Percentiles rank a stretch among this genome's conserved stretches.
Conservation (phyloP, 495 filamentous ascomycete species). For the Aspergillus heteromorphus region DNA sequence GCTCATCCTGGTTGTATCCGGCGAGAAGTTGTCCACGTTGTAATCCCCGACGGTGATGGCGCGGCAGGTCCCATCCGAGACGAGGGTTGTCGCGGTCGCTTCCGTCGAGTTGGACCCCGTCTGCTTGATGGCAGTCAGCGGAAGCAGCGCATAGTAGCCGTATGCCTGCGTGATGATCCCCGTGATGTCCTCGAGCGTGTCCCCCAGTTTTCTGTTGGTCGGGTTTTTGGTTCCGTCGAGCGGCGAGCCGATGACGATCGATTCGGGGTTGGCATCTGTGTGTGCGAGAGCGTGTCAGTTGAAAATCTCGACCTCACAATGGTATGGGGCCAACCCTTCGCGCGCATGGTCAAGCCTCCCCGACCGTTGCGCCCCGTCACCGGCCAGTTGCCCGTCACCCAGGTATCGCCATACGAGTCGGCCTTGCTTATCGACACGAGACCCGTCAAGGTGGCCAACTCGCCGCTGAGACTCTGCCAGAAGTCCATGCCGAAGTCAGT, state of each 20-base stretch:
- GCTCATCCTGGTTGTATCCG: slow-evolving; percentile 37
- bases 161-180: slow-evolving; percentile 52
- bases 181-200: slow-evolving; percentile 50
- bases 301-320: background rate
- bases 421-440: slow-evolving; percentile 44
- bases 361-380: slow-evolving; percentile 48
- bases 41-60: slow-evolving; percentile 52
- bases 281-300: background rate
- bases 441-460: slow-evolving; percentile 48
- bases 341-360: slow-evolving; percentile 50
- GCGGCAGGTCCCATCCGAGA: slow-evolving; percentile 39
- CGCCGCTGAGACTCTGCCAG: slow-evolving; percentile 57
- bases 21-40: slow-evolving; percentile 58
- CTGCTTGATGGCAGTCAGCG: slow-evolving; percentile 44
- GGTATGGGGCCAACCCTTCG: slow-evolving; percentile 24
- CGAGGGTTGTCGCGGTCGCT: slow-evolving; percentile 37
- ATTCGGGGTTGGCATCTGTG: slow-evolving; percentile 56
- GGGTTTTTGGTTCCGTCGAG: slow-evolving; percentile 56
- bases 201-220: slow-evolving; percentile 48
- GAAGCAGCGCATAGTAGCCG: slow-evolving; percentile 57
- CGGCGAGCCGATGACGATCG: slow-evolving; percentile 52
- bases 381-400: slow-evolving; percentile 53
- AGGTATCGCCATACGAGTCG: slow-evolving; percentile 56
- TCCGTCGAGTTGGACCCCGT: slow-evolving; percentile 23
- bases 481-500: slow-evolving; percentile 56